Base-by-base conservation (phyloP, 23 red algal species). In the Gracilariopsis chorda region DNA sequence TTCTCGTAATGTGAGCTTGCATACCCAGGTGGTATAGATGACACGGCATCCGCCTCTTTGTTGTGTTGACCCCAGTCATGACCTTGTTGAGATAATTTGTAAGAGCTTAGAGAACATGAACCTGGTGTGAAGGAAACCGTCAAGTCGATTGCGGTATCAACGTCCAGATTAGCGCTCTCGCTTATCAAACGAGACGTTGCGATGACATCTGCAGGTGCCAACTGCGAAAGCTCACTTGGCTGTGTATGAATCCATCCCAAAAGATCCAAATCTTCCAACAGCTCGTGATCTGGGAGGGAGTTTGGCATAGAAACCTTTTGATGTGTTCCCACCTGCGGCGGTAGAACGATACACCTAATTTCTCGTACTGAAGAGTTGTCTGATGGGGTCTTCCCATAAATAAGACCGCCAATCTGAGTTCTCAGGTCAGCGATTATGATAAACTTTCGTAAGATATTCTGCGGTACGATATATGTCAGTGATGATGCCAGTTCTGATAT, bases 51-150 rank as follows among this genome's bases (percentile, higher is more conserved):
- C 33, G 83, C 62, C 33, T 92, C 79, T 47, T 74, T 85, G 72
- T 94, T 84, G 20, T 59, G 32, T 27, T 82, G 76, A 30, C 95
- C 95, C 95, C 95, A 98, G 42, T 98, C 95, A 34, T 87, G 83
- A 16, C 95, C 95, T 44, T 78, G 28, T 32, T 80, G 48, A 55
- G 89, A 94, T 43, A 98, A 78, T 47, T 75, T 58, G 51, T 92
- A 90, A 8, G 95, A 85, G 36, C 74, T 65, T 44, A 98, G 55
- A 13, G 95, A 98, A 58, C 90, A 93, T 2, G 87, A 92, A 48
- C 95, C 95, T 39, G 95, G 95, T 16, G 90, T 98, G 68, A 98
- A 98, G 13, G 95, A 93, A 41, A 98, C 85, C 19, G 95, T 98
- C 46, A 94, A 21, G 53, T 84, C 88, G 32, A 93, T 56, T 28